Evolutionary conservation across 345 rosid species (phyloP), one percentile per base, ranked within the genome.

Genomic region (Dimocarpus longan): DNA sequence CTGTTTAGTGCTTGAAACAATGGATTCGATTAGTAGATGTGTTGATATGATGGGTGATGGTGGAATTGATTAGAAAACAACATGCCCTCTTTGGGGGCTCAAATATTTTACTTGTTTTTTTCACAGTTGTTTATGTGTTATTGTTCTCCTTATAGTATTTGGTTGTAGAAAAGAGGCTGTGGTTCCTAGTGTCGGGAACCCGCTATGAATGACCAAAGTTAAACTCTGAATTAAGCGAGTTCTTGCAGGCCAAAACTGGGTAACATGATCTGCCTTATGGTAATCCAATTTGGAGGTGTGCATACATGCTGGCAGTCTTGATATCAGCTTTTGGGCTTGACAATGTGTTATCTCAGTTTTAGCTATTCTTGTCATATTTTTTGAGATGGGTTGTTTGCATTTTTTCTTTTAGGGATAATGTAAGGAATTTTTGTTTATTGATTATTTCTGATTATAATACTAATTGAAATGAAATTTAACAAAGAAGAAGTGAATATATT

Each of bases 301-400:
- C 52, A 7, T 46, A 76, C 73, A 13, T 73, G 74, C 68, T 68
- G 80, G 60, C 76, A 21, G 83, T 73, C 79, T 52, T 70, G 79
- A 54, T 71, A 59, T 82, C 70, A 72, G 68, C 82, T 72, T 50
- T 73, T 79, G 82, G 79, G 84, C 80, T 78, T 79, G 79, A 22
- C 37, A 32, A 1, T 42, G 54, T 78, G 70, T 10, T 32, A 32
- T 63, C 71, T 63, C 71, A 22, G 2, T 32, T 32, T 13, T 48
- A 37, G 56, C 21, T 72, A 19, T 63, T 67, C 67, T 59, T 64
- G 13, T 32, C 37, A 32, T 32, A 32, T 32, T 32, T 32, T 32
- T 32, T 32, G 37, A 32, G 37, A 32, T 32, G 37, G 37, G 3
- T 32, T 32, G 37, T 32, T 32, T 32, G 37, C 2, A 32, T 32